Evolutionary conservation across 306 rosid species (phyloP).

Genomic region (Castanea crenata): DNA sequence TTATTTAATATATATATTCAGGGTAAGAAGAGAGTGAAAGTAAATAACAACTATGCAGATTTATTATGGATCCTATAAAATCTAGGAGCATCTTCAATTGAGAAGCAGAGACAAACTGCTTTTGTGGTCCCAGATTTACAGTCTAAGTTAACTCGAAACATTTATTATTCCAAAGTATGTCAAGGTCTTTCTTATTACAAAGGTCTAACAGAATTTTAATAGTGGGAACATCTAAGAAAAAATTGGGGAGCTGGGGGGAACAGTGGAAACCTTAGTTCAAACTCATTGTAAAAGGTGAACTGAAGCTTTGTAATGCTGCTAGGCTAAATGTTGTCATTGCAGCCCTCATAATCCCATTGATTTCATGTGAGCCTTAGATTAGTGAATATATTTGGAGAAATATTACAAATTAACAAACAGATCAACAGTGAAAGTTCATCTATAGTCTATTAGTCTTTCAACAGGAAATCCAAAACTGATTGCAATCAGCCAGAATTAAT

Average conservation of each 20-base stretch:
- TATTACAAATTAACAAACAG: neutral
- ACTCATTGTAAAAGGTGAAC: neutral
- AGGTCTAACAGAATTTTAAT: neutral
- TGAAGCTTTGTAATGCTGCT: neutral
- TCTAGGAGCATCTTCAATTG: neutral
- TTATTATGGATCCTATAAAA: neutral
- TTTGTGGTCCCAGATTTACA: neutral
- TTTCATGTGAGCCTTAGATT: neutral
- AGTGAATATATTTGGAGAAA: neutral
- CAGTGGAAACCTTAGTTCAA: neutral
- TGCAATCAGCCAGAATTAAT: neutral
- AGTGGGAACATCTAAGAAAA: neutral
- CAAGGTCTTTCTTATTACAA: neutral
- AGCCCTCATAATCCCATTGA: neutral
- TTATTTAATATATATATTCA: neutral
- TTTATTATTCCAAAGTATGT: neutral
- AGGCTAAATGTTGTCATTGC: neutral
- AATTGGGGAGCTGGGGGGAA: too few species aligned
- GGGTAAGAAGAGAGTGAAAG: neutral
- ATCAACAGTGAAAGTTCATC: neutral
- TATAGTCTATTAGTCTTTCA: neutral
- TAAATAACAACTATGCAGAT: neutral
- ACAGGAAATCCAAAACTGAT: neutral
- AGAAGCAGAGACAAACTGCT: neutral
- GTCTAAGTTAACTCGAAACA: neutral